phyloP scores from a whole-genome alignment of 2,329 filamentous ascomycete genomes.

The Diaporthe batatas region DNA sequence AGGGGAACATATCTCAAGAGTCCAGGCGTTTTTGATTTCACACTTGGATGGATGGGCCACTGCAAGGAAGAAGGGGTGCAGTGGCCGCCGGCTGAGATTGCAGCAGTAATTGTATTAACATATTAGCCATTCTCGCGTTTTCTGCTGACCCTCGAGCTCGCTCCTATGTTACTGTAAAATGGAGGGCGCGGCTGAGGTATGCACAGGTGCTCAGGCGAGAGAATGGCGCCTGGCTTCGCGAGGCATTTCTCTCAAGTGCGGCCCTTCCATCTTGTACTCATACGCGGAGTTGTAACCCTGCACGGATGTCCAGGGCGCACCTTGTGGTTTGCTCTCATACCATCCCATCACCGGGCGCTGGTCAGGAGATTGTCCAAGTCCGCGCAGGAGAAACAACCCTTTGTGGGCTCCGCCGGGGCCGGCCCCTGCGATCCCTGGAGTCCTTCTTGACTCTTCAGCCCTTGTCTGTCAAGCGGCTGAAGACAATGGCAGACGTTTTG shows the following conservation, averaged over 20 bases:
- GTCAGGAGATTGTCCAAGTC: background rate
- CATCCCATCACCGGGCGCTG: background rate
- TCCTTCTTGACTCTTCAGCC: background rate
- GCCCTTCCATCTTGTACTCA: background rate
- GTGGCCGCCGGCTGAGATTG: background rate
- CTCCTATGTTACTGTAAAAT: background rate
- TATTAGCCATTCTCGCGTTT: too few relatives aligned
- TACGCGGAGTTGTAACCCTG: too few relatives aligned
- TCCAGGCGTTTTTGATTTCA: background rate
- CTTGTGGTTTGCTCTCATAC: background rate
- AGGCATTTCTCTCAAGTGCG: background rate
- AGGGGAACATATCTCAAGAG: background rate
- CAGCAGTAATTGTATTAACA: background rate
- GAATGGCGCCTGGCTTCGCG: background rate
- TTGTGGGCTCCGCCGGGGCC: too few relatives aligned
- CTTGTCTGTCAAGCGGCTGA: background rate
- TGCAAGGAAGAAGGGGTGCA: background rate
- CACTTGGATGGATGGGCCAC: background rate
- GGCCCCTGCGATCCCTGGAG: background rate
- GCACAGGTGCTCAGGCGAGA: too few relatives aligned
- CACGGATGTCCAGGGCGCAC: background rate
- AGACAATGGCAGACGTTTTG: background rate
- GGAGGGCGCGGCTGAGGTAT: background rate
- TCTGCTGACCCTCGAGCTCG: background rate
- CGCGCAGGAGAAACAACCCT: too few relatives aligned